phyloP scores from a whole-genome alignment of 169 alveolate genomes.

The Plasmodium fragile region DNA sequence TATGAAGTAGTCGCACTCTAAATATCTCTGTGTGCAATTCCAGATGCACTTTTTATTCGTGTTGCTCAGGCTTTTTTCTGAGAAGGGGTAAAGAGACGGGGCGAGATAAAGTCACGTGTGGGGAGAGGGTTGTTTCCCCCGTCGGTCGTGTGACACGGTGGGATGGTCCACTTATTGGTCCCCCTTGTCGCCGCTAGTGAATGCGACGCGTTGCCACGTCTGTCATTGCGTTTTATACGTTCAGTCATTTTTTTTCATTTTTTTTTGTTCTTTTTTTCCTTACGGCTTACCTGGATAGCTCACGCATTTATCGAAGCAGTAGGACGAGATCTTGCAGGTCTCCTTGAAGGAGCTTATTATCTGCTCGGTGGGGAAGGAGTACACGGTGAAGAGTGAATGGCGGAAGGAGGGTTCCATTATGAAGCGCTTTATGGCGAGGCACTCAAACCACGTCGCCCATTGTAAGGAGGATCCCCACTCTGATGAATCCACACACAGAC shows the following conservation, averaged over 20 bases:
- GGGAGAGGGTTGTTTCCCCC: not conserved
- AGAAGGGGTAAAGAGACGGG: not conserved
- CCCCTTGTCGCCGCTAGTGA: not conserved
- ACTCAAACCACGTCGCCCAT: not conserved
- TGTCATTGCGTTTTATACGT: not conserved
- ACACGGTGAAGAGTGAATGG: not conserved
- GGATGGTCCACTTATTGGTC: no score
- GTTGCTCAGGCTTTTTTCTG: constrained; percentile 69
- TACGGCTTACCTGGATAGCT: constrained; percentile 37
- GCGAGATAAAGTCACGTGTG: not conserved
- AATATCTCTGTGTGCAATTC: constrained; percentile 71
- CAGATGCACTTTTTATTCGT: constrained; percentile 63
- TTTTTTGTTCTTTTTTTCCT: not conserved
- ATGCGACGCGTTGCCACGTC: not conserved
- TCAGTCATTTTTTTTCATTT: not conserved
- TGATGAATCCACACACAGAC: not conserved
- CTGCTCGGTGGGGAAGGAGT: not conserved
- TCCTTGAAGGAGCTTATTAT: constrained; percentile 61
- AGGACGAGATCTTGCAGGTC: constrained; percentile 60
- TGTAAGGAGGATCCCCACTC: not conserved
- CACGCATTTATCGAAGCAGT: constrained; percentile 75
- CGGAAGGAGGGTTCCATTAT: not conserved
- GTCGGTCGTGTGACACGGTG: not conserved
- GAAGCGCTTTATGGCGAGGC: not conserved
- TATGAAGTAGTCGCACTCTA: constrained; percentile 62